Conservation (phyloP, 345 rosid genomes). For the Eucalyptus regnans region DNA sequence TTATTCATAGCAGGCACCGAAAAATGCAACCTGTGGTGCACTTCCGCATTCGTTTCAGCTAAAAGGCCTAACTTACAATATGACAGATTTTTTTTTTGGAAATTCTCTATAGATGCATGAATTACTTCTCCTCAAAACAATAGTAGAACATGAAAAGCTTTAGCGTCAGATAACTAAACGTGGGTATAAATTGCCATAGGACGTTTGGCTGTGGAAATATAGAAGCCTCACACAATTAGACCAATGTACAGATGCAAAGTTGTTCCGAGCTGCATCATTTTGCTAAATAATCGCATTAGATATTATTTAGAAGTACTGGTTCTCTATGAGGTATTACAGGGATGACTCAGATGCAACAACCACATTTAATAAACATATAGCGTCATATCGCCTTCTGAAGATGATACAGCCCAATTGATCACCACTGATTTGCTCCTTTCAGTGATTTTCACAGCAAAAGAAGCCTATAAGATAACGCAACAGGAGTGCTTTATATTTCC, state of each 20-base stretch:
- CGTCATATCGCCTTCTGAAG: not conserved
- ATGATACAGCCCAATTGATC: not conserved
- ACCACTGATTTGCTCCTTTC: not conserved
- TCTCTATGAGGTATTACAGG: not conserved
- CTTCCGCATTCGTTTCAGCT: not conserved
- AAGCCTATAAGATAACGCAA: not conserved
- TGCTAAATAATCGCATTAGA: not conserved
- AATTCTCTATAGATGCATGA: not conserved
- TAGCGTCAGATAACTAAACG: not conserved
- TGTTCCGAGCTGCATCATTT: not conserved
- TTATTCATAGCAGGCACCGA: not conserved
- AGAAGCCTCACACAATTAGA: not conserved
- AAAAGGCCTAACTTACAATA: not conserved
- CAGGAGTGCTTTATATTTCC: conserved; percentile 14
- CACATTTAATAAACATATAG: not conserved
- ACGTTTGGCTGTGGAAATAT: not conserved
- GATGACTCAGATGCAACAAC: not conserved
- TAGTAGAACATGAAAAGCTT: not conserved
- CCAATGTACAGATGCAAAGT: not conserved
- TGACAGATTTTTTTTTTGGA: not conserved
- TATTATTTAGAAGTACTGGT: not conserved
- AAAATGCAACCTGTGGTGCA: not conserved
- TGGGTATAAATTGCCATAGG: not conserved
- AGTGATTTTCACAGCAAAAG: not conserved
- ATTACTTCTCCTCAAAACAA: not conserved